Evolutionary conservation across 148 eudicot species (phyloP).

Genomic region (Chenopodium album): DNA sequence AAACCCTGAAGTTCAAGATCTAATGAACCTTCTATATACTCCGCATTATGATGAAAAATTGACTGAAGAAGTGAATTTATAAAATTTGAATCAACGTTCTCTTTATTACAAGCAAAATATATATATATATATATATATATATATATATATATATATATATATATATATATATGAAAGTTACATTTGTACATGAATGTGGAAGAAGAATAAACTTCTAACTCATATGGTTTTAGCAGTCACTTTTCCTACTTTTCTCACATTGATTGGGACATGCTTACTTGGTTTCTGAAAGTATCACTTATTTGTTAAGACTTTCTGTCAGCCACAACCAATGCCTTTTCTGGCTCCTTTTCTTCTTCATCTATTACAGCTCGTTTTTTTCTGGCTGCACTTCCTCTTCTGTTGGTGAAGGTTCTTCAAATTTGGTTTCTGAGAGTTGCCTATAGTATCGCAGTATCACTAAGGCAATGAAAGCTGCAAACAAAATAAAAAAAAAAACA

Average conservation of each 20-base stretch:
- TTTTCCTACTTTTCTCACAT: not conserved
- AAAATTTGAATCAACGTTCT: not conserved
- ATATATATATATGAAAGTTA: constrained; percentile 6
- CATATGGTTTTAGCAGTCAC: constrained; percentile 5
- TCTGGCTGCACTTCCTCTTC: constrained; percentile 20
- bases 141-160: not conserved
- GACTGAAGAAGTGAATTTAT: constrained; percentile 12
- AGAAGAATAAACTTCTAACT: constrained; percentile 15
- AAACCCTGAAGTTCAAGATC: constrained; percentile 37
- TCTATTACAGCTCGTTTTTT: constrained; percentile 6
- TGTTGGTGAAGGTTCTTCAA: constrained; percentile 27
- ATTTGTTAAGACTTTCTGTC: constrained; percentile 14
- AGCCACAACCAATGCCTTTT: constrained; percentile 43
- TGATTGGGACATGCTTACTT: not conserved
- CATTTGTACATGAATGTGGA: constrained; percentile 27
- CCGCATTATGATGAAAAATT: not conserved
- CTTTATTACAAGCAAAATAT: not conserved
- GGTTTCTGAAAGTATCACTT: not conserved
- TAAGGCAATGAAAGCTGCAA: constrained; percentile 67
- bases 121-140: not conserved
- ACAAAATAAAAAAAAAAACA: not conserved
- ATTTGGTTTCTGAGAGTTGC: constrained; percentile 36
- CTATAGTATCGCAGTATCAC: constrained; percentile 61
- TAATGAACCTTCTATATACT: constrained; percentile 17
- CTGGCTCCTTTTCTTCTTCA: constrained; percentile 35